A percentile compares a stretch with the other conserved stretches of the same genome.
Evolutionary conservation across 2,329 filamentous ascomycete species (phyloP).

Genomic region (Hypoxylon sp.): DNA sequence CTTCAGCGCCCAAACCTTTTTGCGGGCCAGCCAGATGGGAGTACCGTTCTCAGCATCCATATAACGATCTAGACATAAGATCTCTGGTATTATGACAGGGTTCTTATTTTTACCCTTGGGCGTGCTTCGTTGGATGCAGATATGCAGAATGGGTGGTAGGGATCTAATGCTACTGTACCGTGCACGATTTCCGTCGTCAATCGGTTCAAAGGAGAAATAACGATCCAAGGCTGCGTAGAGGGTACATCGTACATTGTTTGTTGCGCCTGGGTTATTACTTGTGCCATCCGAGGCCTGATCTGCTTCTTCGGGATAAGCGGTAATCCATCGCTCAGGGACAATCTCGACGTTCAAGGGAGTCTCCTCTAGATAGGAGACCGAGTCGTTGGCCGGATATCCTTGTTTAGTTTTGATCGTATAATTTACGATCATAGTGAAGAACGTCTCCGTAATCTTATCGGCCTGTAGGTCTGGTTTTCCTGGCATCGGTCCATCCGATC

Average conservation of each 20-base stretch:
- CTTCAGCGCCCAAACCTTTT: conserved; percentile 82
- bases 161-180: conserved; percentile 80
- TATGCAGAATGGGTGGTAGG: conserved; percentile 88
- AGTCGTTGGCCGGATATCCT: conserved; percentile 42
- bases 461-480: conserved; percentile 79
- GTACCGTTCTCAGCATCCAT: conserved; percentile 77
- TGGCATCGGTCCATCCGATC: conserved; percentile 73
- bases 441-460: conserved; percentile 82
- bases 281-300: conserved; percentile 17
- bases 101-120: conserved; percentile 82
- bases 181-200: conserved; percentile 74
- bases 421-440: conserved; percentile 74
- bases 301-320: conserved; percentile 63
- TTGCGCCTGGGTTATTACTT: conserved; percentile 59
- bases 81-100: conserved; percentile 83
- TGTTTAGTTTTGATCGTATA: conserved; percentile 67
- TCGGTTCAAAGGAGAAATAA: conserved; percentile 84
- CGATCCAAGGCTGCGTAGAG: conserved; percentile 89
- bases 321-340: conserved; percentile 75
- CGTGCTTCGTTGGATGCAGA: conserved; percentile 88
- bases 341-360: conserved; percentile 67
- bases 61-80: conserved; percentile 89
- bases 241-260: conserved; percentile 64
- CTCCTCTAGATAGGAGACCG: conserved; percentile 54
- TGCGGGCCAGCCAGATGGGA: conserved; percentile 73